Percentiles rank a stretch among this genome's conserved stretches.
Conservation (phyloP, 345 rosid genomes). For the Syzygium aqueum region DNA sequence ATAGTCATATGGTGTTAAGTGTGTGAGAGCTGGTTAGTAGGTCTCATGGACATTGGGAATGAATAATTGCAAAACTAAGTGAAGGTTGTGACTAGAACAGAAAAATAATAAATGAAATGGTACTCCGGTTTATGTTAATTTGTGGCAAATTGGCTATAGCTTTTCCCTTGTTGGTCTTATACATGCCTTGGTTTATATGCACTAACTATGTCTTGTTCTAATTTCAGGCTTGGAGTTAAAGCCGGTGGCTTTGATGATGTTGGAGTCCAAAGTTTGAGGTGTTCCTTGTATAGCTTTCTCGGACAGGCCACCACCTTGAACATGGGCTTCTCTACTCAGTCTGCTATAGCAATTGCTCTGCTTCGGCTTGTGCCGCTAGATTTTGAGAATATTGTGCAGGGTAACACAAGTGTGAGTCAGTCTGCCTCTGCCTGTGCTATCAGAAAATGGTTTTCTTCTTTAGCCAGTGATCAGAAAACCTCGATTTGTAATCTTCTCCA, state of each 20-base stretch:
- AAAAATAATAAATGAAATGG: neutral
- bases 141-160: neutral
- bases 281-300: slow-evolving; percentile 34
- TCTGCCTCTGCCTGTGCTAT: slow-evolving; percentile 17
- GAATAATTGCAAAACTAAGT: neutral
- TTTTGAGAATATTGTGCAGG: slow-evolving; percentile 14
- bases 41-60: neutral
- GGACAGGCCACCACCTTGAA: slow-evolving; percentile 20
- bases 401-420: neutral
- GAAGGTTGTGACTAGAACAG: neutral
- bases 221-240: slow-evolving; percentile 51
- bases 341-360: slow-evolving; percentile 42
- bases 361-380: slow-evolving; percentile 29
- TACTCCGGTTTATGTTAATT: neutral
- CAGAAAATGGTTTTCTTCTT: slow-evolving; percentile 49
- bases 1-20: neutral
- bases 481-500: slow-evolving; percentile 12
- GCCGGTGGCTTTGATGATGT: slow-evolving; percentile 48
- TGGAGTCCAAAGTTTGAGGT: slow-evolving; percentile 39
- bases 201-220: neutral
- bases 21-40: neutral
- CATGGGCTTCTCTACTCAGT: slow-evolving; percentile 49
- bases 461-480: slow-evolving; percentile 34
- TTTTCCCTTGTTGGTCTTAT: neutral
- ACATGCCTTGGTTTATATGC: neutral